Base-by-base conservation (phyloP, 495 filamentous ascomycete genomes). In the Aspergillus affinis region DNA sequence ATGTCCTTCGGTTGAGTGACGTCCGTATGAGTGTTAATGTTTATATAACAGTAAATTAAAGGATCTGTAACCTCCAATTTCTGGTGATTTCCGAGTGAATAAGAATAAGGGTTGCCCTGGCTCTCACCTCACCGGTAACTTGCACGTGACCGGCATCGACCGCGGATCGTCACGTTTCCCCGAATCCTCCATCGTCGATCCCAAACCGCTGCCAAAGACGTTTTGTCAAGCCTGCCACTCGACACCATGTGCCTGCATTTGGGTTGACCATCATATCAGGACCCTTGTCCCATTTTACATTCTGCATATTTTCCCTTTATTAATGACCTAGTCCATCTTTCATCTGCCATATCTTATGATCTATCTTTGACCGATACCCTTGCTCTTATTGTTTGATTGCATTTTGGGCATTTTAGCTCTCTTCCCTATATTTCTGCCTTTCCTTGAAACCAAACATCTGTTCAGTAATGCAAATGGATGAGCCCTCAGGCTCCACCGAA, bases 401-500 rank as follows among this genome's bases (percentile, higher is more conserved):
- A 41, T 41, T 41, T 41, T 15, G 8, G 36, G 9, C 36, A 41
- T 41, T 46, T 46, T 6, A 45, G 36, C 60, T 45, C 27, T 32
- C 21, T 50, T 47, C 36, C 51, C 29, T 51, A 57, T 57, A 57
- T 57, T 58, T 58, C 29, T 47, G 51, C 36, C 12, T 4, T 2
- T 1, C 1, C 36, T 41, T 41, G 36, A 41, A 41, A 41, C 13
- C 10, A 41, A 29, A 30, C 47, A 19, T n/a, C 17, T 17, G 21
- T n/a, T 21, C 49, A 53, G 53, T 45, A 48, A 1, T 55, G 55
- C 65, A 15, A 13, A 79, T 79, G 76, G 75, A 77, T 50, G 61
- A 68, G 4, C 15, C 66, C 7, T 19, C 69, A 47, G 65, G 54
- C 9, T 56, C 70, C 17, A 19, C 49, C 32, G 70, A 72, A 55